These are phyloP conservation scores for Tulasnella sp. DNA, from an alignment of 768 basidiomycete genomes.

Conservation along the genomic window DNA sequence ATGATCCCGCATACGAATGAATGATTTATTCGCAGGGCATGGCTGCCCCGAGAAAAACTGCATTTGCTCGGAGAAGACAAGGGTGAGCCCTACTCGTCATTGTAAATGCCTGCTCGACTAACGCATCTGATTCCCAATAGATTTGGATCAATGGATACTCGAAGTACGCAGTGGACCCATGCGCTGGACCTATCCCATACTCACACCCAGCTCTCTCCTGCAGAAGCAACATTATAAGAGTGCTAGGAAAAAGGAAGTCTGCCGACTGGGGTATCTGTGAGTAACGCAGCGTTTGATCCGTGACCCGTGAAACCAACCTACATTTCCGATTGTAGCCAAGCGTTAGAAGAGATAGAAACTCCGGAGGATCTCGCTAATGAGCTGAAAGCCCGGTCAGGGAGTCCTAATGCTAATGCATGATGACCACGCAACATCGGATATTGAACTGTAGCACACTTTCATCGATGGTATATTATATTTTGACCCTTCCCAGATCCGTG, in stretches of 20 bases:
- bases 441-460: too few relatives aligned
- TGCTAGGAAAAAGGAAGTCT: constrained; percentile 39
- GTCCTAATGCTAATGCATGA: too few relatives aligned
- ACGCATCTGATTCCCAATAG: constrained; percentile 30
- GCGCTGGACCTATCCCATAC: neutral
- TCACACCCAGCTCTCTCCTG: constrained; percentile 23
- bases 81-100: constrained; percentile 35
- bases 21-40: constrained; percentile 49
- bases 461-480: too few relatives aligned
- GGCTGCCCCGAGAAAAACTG: constrained; percentile 46
- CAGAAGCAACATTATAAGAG: constrained; percentile 54
- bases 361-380: constrained; percentile 12
- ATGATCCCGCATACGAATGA: too few relatives aligned
- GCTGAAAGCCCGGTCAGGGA: too few relatives aligned
- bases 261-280: constrained; percentile 52
- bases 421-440: too few relatives aligned
- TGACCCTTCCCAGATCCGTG: too few relatives aligned
- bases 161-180: constrained; percentile 26
- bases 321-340: constrained; percentile 27
- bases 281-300: constrained; percentile 24
- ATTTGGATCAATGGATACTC: constrained; percentile 53
- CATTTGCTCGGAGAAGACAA: constrained; percentile 56
- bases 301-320: neutral
- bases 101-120: neutral
- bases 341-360: constrained; percentile 40